These are phyloP conservation scores for Phytopythium sindhum DNA, from an alignment of 352 stramenopile species.

Conservation along the genomic window DNA sequence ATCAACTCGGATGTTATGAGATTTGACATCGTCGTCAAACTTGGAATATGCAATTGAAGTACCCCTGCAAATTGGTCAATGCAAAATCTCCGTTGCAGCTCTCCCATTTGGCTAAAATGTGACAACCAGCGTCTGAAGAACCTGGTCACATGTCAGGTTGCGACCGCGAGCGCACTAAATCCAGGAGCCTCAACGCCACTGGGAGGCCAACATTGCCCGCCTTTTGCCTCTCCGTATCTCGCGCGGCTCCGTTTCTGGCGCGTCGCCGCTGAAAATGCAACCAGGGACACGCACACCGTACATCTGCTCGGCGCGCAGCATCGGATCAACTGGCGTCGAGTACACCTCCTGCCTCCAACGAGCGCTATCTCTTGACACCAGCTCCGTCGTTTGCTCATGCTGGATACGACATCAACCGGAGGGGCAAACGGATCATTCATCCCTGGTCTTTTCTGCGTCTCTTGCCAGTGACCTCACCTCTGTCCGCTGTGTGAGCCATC, in stretches of 20 bases:
- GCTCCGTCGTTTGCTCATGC: background rate
- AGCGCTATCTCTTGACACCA: background rate
- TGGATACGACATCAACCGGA: background rate
- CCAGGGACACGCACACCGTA: conserved; percentile 21
- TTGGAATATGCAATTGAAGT: no score
- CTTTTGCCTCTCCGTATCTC: conserved; percentile 20
- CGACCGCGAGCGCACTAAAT: conserved; percentile 14
- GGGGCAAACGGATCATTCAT: background rate
- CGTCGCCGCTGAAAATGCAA: conserved; percentile 14
- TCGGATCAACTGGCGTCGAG: conserved; percentile 4
- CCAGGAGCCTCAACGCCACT: conserved; percentile 7
- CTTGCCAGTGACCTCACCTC: background rate
- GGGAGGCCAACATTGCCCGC: background rate
- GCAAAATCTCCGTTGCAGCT: background rate
- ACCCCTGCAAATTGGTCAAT: background rate
- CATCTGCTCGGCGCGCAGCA: background rate
- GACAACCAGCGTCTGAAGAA: conserved; percentile 7
- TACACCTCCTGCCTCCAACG: conserved; percentile 1
- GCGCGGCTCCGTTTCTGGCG: conserved; percentile 12
- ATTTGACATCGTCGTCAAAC: background rate
- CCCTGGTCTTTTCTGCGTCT: background rate
- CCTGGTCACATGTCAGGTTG: background rate
- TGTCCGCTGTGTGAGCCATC: conserved; percentile 9
- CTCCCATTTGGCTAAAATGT: conserved; percentile 12
- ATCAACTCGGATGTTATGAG: background rate